Conservation (phyloP, 768 basidiomycete genomes). For the Botryobasidium botryosum region DNA sequence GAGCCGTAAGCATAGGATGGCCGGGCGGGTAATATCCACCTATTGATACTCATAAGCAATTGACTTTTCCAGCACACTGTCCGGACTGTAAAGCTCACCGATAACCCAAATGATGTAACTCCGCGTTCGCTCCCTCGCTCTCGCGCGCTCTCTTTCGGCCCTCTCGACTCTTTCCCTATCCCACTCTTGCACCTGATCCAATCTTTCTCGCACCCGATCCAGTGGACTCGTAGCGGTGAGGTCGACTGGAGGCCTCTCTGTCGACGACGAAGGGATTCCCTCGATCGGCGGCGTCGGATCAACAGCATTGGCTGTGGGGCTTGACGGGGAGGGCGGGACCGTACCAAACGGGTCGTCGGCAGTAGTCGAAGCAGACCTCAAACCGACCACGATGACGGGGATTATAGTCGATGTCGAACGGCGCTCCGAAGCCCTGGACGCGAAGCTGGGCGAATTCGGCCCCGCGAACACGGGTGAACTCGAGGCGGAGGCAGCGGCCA, state of each 20-base stretch:
- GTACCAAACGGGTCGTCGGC: slow-evolving; percentile 4
- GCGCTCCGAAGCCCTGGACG: neutral
- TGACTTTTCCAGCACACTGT: neutral
- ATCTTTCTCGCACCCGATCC: neutral
- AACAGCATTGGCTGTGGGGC: neutral
- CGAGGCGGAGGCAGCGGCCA: neutral
- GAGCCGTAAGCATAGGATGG: slow-evolving; percentile 61
- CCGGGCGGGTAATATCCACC: slow-evolving; percentile 81
- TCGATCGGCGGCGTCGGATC: neutral
- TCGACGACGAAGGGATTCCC: neutral
- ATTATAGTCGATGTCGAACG: too few relatives aligned
- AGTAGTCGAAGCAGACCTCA: slow-evolving; percentile 5
- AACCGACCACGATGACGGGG: slow-evolving; percentile 9
- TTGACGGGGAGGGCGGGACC: neutral
- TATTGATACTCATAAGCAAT: slow-evolving; percentile 17
- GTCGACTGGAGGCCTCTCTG: neutral
- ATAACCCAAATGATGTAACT: slow-evolving; percentile 12
- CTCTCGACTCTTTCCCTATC: too few relatives aligned
- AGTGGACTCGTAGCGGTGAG: neutral
- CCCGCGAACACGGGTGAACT: neutral
- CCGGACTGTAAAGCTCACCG: neutral
- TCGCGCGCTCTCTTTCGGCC: too few relatives aligned
- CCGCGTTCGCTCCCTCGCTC: too few relatives aligned
- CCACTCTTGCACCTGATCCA: neutral
- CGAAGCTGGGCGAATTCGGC: slow-evolving; percentile 3